Evolutionary conservation across 345 rosid species (phyloP).

Genomic region (Cardamine resedifolia): DNA sequence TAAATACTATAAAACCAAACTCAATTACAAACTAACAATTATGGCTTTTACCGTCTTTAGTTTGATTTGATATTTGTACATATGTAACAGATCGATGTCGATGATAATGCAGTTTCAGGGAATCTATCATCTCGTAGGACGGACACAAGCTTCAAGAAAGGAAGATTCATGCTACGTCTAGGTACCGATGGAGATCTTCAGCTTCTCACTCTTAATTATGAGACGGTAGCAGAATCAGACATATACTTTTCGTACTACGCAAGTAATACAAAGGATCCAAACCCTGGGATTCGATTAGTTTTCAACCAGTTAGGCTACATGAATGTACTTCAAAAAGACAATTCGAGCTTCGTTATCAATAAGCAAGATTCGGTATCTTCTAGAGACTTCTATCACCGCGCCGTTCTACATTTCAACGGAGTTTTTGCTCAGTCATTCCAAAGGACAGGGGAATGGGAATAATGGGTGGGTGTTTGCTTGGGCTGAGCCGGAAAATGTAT

Average conservation of each 20-base stretch:
- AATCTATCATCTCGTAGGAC: slow-evolving; percentile 26
- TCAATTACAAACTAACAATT: no score
- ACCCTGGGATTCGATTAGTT: slow-evolving; percentile 31
- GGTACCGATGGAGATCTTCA: neutral
- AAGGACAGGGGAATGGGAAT: slow-evolving; percentile 10
- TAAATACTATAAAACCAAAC: no score
- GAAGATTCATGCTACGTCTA: slow-evolving; percentile 17
- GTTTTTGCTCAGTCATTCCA: slow-evolving; percentile 57
- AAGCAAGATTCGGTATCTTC: neutral
- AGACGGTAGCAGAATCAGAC: slow-evolving; percentile 21
- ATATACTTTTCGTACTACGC: slow-evolving; percentile 35
- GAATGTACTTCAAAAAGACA: slow-evolving; percentile 36
- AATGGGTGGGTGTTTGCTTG: slow-evolving; percentile 37
- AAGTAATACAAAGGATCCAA: neutral
- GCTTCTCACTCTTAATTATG: slow-evolving; percentile 25
- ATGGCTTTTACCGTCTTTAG: neutral
- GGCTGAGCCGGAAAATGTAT: slow-evolving; percentile 50
- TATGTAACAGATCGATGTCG: neutral
- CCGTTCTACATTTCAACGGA: slow-evolving; percentile 54
- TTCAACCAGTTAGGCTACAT: slow-evolving; percentile 54
- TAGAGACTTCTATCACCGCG: slow-evolving; percentile 44
- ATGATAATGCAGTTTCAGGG: slow-evolving; percentile 6
- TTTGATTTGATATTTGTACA: neutral
- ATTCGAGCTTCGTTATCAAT: neutral
- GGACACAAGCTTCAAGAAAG: slow-evolving; percentile 9